Conservation (phyloP, 306 rosid species). For the Dryas octopetala region DNA sequence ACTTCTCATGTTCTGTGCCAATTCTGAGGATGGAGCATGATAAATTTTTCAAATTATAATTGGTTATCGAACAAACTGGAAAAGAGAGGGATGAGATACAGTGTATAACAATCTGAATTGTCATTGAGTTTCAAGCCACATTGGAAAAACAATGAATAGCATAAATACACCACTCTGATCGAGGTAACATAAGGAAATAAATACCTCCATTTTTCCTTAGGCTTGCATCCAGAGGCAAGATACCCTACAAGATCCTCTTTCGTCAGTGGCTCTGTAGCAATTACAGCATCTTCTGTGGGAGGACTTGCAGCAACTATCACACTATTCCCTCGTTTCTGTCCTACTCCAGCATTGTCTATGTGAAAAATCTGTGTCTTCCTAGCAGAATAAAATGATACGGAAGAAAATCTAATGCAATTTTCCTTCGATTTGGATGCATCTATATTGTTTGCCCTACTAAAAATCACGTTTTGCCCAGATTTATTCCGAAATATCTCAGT, state of each 20-base stretch:
- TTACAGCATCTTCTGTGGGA: conserved; percentile 85
- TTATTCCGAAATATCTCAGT: conserved; percentile 31
- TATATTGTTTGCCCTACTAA: conserved; percentile 30
- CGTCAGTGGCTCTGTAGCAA: conserved; percentile 67
- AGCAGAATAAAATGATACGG: conserved; percentile 35
- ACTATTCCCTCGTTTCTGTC: conserved; percentile 34
- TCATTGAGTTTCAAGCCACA: not conserved
- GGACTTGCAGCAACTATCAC: conserved; percentile 84
- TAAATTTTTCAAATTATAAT: not conserved
- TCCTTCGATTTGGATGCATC: conserved; percentile 44
- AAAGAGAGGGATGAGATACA: not conserved
- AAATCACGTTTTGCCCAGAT: conserved; percentile 24
- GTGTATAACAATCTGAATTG: not conserved
- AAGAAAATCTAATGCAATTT: conserved; percentile 37
- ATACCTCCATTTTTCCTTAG: conserved; percentile 85
- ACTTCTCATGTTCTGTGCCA: conserved; percentile 99
- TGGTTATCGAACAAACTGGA: conserved; percentile 3
- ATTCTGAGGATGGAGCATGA: conserved; percentile 50
- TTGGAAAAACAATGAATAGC: not conserved
- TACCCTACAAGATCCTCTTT: conserved; percentile 81
- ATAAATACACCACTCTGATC: not conserved
- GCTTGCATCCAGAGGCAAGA: conserved; percentile 70
- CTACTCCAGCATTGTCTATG: conserved; percentile 22
- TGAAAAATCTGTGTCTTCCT: conserved; percentile 37
- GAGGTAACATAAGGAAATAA: not conserved